Evolutionary conservation across 371 early-diverging fungal genomes (phyloP).

Genomic region (Fennellomyces sp.): DNA sequence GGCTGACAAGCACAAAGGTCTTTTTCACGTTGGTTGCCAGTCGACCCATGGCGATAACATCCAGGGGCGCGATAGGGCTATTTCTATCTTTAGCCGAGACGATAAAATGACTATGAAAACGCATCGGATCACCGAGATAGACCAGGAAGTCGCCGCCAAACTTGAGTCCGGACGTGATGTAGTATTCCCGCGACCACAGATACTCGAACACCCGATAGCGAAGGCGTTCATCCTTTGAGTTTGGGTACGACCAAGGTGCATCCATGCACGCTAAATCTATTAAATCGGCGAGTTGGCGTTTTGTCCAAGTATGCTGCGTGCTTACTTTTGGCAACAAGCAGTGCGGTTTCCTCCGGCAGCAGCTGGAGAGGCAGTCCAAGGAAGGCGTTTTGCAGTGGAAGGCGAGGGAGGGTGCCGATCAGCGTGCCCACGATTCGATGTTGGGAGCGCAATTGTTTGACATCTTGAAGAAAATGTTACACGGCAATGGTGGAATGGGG

Average conservation of each 20-base stretch:
- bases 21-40: constrained; percentile 60
- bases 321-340: constrained; percentile 46
- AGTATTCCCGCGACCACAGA: constrained; percentile 56
- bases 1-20: constrained; percentile 41
- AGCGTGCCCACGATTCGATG: constrained; percentile 59
- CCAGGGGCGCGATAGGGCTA: constrained; percentile 15
- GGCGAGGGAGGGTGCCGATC: constrained; percentile 54
- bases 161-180: constrained; percentile 57
- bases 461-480: constrained; percentile 25
- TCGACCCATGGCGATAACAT: constrained; percentile 52
- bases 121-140: constrained; percentile 60
- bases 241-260: constrained; percentile 28
- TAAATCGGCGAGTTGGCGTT: no score
- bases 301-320: no score
- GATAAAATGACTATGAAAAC: constrained; percentile 59
- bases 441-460: constrained; percentile 41
- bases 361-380: constrained; percentile 55
- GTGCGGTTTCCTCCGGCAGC: constrained; percentile 54
- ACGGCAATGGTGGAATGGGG: neutral
- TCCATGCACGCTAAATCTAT: no score
- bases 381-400: constrained; percentile 59
- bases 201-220: constrained; percentile 47
- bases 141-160: constrained; percentile 71
- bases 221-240: constrained; percentile 21
- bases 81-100: constrained; percentile 20